These are phyloP conservation scores for Phytopythium vexans DNA, from an alignment of 352 stramenopile species.

Conservation along the genomic window DNA sequence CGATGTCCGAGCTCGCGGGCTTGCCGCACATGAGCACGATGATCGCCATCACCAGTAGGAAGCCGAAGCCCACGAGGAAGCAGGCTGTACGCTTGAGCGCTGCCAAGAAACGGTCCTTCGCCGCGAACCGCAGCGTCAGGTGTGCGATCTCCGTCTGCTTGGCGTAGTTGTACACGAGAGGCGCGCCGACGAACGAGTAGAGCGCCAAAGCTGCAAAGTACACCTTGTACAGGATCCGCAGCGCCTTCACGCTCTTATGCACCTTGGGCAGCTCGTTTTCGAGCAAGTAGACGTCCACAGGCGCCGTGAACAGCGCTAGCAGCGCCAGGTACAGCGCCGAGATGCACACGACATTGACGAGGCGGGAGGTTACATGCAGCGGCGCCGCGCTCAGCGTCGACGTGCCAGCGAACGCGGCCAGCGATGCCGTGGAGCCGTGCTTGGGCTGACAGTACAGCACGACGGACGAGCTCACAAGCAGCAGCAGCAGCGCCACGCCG, in stretches of 20 bases:
- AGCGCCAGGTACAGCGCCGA: conserved; percentile 66
- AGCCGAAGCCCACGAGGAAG: conserved; percentile 62
- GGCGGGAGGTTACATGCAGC: conserved; percentile 61
- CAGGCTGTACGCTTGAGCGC: conserved; percentile 72
- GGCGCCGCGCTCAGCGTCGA: conserved; percentile 57
- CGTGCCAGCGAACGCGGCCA: conserved; percentile 48
- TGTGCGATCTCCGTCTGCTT: conserved; percentile 83
- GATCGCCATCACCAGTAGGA: conserved; percentile 69
- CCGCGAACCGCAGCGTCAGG: conserved; percentile 65
- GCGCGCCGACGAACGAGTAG: conserved; percentile 70
- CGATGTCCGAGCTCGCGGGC: conserved; percentile 66
- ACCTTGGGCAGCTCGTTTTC: conserved; percentile 66
- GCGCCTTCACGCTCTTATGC: conserved; percentile 42
- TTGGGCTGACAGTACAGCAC: conserved; percentile 70
- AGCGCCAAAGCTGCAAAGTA: conserved; percentile 60
- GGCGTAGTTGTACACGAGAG: conserved; percentile 80
- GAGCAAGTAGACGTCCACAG: conserved; percentile 76
- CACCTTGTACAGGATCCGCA: conserved; percentile 66
- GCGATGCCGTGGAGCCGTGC: conserved; percentile 40
- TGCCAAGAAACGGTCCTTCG: conserved; percentile 44
- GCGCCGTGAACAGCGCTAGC: conserved; percentile 73
- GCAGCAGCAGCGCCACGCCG: conserved; percentile 50
- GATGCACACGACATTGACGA: conserved; percentile 70
- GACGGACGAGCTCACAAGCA: conserved; percentile 45
- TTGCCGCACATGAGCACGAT: conserved; percentile 75